Conservation (phyloP, 1,284 basidiomycete species). For the Papiliotrema flavescens region DNA sequence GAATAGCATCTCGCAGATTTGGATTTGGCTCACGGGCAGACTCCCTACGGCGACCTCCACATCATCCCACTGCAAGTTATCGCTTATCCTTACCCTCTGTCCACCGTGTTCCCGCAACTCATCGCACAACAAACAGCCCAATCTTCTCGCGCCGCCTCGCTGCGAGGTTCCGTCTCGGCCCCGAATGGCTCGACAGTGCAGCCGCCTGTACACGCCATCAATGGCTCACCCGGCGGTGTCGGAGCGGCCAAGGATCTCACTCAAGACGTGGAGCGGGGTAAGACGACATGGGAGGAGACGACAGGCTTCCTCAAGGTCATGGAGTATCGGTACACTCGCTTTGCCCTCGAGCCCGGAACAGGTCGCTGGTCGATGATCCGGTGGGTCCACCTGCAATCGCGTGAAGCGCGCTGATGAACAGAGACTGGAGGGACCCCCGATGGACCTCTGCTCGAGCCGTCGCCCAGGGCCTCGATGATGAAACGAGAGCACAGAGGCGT, state of each 20-base stretch:
- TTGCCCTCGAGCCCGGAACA: constrained; percentile 77
- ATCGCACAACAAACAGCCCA: constrained; percentile 7
- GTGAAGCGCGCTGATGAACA: constrained; percentile 2
- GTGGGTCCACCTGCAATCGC: constrained; percentile 50
- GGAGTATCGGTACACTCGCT: constrained; percentile 79
- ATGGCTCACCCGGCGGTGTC: constrained; percentile 31
- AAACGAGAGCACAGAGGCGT: constrained; percentile 62
- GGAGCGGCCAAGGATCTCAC: constrained; percentile 44
- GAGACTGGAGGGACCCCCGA: constrained; percentile 85
- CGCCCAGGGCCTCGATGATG: constrained; percentile 60
- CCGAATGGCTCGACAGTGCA: constrained; percentile 1
- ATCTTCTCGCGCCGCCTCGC: constrained; percentile 20
- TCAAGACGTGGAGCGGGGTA: constrained; percentile 42
- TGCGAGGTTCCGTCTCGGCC: constrained; percentile 9
- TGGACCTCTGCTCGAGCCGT: constrained; percentile 67
- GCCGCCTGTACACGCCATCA: constrained; percentile 17
- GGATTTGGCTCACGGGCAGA: constrained; percentile 52
- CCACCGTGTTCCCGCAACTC: constrained; percentile 65
- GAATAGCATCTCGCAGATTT: constrained; percentile 32
- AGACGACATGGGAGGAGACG: constrained; percentile 45
- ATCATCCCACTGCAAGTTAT: constrained; percentile 67
- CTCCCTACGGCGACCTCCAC: constrained; percentile 74
- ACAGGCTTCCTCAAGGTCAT: constrained; percentile 55
- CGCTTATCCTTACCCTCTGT: constrained; percentile 69
- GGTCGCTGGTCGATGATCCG: constrained; percentile 79